Evolutionary conservation across 2,329 filamentous ascomycete species (phyloP), one percentile per base, ranked within the genome.

Genomic region (Colletotrichum somersetense): DNA sequence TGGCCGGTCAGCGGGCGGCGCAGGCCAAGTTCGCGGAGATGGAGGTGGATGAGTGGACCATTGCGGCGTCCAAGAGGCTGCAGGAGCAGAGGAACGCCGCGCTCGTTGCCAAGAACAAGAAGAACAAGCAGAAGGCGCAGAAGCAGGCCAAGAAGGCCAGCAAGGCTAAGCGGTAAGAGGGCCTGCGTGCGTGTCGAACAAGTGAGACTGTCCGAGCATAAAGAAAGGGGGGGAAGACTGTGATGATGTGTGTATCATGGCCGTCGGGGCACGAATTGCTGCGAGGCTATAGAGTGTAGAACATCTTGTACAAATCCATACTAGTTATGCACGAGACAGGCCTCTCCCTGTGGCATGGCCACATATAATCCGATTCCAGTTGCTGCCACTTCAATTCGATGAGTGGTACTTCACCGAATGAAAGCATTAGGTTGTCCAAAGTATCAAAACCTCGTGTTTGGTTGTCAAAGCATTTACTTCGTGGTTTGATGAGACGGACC

Each of bases 1-100:
- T 69, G 20, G 80, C 78, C 67, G 83, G 83, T 1, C 81, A 84
- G 79, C 79, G 79, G 75, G 81, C 81, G 79, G 81, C 82, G 38
- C 79, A 77, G 72, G 75, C 72, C 72, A 80, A 76, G 77, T 79
- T 75, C 7, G 79, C 74, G 12, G 74, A 70, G 33, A 69, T 67
- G 66, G 73, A 77, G 52, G 61, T 75, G 56, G 76, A 77, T 57
- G 76, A 77, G 73, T 77, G 76, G 76, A 75, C 77, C 14, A 71
- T 73, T 35, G 74, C 72, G 40, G 76, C 76, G 44, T 66, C 72
- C 71, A 75, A 72, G 65, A 76, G 75, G 44, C 75, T 78, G 7
- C 79, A 80, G 74, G 74, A 75, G 65, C 78, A 77, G 44, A 77
- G 52, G 57, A 71, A 75, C 57, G 75, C 72, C 33, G 76, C 76